A percentile compares a stretch with the other conserved stretches of the same genome.
phyloP scores from a whole-genome alignment of 2,329 filamentous ascomycete species.

The Calonectria hawksworthii region DNA sequence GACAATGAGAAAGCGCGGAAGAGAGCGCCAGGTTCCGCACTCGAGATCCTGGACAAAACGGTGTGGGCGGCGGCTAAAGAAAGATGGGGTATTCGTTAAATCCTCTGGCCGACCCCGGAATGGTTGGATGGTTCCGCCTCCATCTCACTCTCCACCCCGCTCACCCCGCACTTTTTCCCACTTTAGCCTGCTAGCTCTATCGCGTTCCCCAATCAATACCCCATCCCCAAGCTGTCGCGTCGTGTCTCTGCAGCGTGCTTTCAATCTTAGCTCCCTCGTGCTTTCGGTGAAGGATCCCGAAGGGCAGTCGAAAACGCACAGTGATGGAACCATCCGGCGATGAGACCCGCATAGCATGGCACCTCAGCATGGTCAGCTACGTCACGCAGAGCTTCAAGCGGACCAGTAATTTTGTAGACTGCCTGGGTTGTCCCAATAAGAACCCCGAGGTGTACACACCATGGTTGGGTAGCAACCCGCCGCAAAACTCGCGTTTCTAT shows the following conservation, averaged over 20 bases:
- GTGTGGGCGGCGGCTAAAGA: not conserved
- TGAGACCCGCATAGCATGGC: not conserved
- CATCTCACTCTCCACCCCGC: constrained; percentile 1
- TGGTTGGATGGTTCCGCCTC: not conserved
- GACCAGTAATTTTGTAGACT: not conserved
- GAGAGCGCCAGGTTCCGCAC: not conserved
- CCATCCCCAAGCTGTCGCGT: not conserved
- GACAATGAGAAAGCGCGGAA: not conserved
- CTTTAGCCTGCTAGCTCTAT: not conserved
- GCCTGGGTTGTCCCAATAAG: not conserved
- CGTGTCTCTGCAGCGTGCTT: not conserved
- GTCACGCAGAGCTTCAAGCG: constrained; percentile 8
- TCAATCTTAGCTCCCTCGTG: not conserved
- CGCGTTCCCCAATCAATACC: not conserved
- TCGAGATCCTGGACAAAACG: not conserved
- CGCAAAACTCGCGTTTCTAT: not conserved
- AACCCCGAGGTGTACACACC: not conserved
- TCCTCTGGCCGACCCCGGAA: no score
- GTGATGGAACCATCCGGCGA: not conserved
- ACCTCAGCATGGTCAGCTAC: not conserved
- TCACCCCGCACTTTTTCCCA: not conserved
- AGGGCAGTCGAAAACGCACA: not conserved
- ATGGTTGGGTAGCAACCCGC: not conserved
- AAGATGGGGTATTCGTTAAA: not conserved
- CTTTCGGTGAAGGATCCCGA: not conserved